Percentiles rank a stretch among this genome's conserved stretches.
These are phyloP conservation scores for Candida hungchunana DNA, from an alignment of 805 yeast species.

Conservation along the genomic window DNA sequence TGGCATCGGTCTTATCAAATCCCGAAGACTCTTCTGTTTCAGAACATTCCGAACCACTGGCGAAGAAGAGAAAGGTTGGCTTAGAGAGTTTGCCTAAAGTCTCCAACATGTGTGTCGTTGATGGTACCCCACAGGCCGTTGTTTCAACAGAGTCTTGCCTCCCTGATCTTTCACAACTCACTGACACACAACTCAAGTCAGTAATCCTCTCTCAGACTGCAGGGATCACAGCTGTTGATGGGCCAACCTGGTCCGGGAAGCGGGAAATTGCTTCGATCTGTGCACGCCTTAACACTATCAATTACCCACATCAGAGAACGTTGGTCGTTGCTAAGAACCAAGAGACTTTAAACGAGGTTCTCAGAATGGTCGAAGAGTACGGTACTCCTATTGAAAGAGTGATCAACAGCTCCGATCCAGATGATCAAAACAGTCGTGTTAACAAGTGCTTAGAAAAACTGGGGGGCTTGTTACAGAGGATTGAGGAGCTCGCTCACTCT, in stretches of 20 bases:
- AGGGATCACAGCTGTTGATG: neutral
- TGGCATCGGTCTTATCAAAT: too few species aligned
- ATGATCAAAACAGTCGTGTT: neutral
- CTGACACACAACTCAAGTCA: neutral
- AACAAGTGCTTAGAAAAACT: slow-evolving; percentile 12
- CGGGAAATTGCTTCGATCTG: slow-evolving; percentile 32
- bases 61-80: too few species aligned
- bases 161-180: too few species aligned
- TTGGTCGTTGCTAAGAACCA: slow-evolving; percentile 13
- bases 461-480: slow-evolving; percentile 19
- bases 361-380: neutral
- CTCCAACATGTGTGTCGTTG: too few species aligned
- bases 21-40: too few species aligned
- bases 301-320: slow-evolving; percentile 17
- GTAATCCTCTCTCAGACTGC: neutral
- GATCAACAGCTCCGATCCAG: slow-evolving; percentile 10
- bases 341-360: neutral
- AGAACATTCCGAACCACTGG: too few species aligned
- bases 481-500: slow-evolving; percentile 28
- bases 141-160: too few species aligned
- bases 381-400: neutral
- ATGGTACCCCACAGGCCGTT: too few species aligned
- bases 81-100: too few species aligned
- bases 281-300: slow-evolving; percentile 20
- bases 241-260: slow-evolving; percentile 42